These are phyloP conservation scores for Pseudognaphalium luteoalbum DNA, from an alignment of 129 eudicot species.

Conservation along the genomic window DNA sequence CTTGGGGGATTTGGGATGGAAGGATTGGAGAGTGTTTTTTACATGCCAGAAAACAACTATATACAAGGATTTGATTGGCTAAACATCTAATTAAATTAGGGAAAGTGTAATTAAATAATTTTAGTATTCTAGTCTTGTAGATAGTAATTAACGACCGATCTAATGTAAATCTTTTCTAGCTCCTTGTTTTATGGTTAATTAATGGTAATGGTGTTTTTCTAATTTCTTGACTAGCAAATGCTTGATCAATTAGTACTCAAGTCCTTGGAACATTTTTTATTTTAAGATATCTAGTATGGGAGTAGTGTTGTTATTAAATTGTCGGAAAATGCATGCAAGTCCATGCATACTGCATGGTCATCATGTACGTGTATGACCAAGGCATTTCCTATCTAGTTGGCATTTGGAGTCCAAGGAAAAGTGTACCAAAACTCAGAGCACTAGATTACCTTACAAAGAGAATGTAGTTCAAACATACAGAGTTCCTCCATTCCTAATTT, in stretches of 20 bases:
- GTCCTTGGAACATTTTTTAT: constrained; percentile 15
- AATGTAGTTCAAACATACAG: background rate
- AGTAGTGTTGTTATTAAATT: constrained; percentile 25
- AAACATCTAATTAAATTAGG: constrained; percentile 35
- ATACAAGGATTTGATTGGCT: constrained; percentile 63
- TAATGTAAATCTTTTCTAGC: constrained; percentile 40
- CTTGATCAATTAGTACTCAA: constrained; percentile 4
- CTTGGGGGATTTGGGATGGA: constrained; percentile 87
- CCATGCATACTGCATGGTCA: constrained; percentile 40
- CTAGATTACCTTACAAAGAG: background rate
- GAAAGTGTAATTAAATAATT: constrained; percentile 34
- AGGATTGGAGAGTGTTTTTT: constrained; percentile 62
- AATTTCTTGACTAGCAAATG: constrained; percentile 14
- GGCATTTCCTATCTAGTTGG: constrained; percentile 11
- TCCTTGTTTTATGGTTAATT: constrained; percentile 36
- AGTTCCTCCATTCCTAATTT: background rate
- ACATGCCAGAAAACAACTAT: constrained; percentile 43
- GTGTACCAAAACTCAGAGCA: constrained; percentile 4
- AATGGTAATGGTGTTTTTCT: constrained; percentile 33
- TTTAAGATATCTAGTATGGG: constrained; percentile 1
- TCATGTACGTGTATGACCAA: constrained; percentile 24
- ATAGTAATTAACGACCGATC: constrained; percentile 27
- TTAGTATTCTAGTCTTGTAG: constrained; percentile 41
- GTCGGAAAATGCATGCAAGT: constrained; percentile 34
- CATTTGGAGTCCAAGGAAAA: constrained; percentile 18